phyloP scores from a whole-genome alignment of 108 stramenopile genomes.

The Fistulifera solaris region DNA sequence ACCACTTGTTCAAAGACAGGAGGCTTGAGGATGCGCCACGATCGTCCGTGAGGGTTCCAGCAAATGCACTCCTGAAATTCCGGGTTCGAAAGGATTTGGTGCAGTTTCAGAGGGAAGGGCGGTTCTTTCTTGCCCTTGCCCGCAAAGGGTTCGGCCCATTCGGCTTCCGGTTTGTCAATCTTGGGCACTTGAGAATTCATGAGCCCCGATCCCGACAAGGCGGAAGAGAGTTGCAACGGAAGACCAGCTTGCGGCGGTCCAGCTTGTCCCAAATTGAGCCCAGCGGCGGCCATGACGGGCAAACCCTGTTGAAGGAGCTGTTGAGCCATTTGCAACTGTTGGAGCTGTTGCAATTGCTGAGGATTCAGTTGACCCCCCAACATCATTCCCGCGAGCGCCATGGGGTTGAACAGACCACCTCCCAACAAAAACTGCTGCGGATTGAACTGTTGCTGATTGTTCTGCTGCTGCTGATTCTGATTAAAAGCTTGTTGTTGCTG shows the following conservation, averaged over 20 bases:
- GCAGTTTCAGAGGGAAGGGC: conserved; percentile 47
- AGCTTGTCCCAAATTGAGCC: neutral
- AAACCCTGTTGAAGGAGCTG: conserved; percentile 6
- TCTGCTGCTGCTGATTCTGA: neutral
- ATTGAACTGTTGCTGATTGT: conserved; percentile 3
- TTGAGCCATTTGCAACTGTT: conserved; percentile 10
- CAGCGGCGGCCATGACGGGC: neutral
- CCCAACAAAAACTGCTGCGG: neutral
- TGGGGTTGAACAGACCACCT: conserved; percentile 1
- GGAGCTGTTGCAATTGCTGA: conserved; percentile 1
- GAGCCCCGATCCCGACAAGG: neutral
- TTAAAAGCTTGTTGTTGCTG: neutral
- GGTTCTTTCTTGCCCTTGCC: conserved; percentile 19
- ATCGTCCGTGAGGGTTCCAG: conserved; percentile 43
- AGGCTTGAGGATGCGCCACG: conserved; percentile 24
- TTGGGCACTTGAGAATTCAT: neutral
- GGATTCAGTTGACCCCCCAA: neutral
- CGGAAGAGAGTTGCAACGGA: neutral
- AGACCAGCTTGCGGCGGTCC: neutral
- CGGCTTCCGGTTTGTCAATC: neutral
- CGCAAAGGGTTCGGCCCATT: conserved; percentile 13
- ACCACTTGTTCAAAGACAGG: conserved; percentile 18
- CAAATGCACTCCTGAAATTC: conserved; percentile 37
- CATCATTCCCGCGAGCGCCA: conserved; percentile 1
- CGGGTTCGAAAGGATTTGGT: conserved; percentile 42